These are phyloP conservation scores for Erythrophleum ivorense DNA, from an alignment of 331 rosid genomes.

Conservation along the genomic window DNA sequence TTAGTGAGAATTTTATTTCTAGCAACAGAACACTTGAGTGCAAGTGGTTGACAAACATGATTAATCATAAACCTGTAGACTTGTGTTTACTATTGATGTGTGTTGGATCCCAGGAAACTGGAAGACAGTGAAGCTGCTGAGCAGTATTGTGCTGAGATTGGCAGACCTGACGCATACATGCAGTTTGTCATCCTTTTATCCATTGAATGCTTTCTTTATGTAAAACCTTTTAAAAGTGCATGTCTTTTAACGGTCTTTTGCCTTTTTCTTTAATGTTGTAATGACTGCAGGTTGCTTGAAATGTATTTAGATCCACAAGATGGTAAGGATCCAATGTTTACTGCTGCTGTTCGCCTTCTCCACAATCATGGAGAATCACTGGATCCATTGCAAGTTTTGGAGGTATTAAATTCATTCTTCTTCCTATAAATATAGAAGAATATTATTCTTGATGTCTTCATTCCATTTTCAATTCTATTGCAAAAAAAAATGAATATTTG, in stretches of 20 bases:
- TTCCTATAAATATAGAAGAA: constrained; percentile 11
- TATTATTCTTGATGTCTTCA: background rate
- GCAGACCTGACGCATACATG: constrained; percentile 96
- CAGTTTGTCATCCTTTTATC: constrained; percentile 69
- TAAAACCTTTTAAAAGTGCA: background rate
- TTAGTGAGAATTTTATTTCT: background rate
- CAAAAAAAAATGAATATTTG: constrained; percentile 20
- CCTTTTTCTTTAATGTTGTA: constrained; percentile 25
- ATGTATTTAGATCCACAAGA: constrained; percentile 99
- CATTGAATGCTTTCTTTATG: constrained; percentile 23
- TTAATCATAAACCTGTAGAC: constrained; percentile 1
- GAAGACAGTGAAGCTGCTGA: constrained; percentile 99
- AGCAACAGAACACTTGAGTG: constrained; percentile 25
- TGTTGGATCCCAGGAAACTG: constrained; percentile 71
- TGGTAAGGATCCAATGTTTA: constrained; percentile 99
- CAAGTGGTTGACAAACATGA: constrained; percentile 38
- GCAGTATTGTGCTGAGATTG: constrained; percentile 98
- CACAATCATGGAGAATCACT: constrained; percentile 98
- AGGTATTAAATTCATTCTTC: constrained; percentile 59
- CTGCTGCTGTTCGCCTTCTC: constrained; percentile 97
- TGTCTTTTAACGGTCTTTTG: constrained; percentile 20
- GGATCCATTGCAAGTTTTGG: constrained; percentile 93
- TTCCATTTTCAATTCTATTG: constrained; percentile 4
- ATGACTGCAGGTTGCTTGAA: constrained; percentile 82
- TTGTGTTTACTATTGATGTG: constrained; percentile 27